Evolutionary conservation across 768 basidiomycete species (phyloP).

Genomic region (Imleria badia): DNA sequence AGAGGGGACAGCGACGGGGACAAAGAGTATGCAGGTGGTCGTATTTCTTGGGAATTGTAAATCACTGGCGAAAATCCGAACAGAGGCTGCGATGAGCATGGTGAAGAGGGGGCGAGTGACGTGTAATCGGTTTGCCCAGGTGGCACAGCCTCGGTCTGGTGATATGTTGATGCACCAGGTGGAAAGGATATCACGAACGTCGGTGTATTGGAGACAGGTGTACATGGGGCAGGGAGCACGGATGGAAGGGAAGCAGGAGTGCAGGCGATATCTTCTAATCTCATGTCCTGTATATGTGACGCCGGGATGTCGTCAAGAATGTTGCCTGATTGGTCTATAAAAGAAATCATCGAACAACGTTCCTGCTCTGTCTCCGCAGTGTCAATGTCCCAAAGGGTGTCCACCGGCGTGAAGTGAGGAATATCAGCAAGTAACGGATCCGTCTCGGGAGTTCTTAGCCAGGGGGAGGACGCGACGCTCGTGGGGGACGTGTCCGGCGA

Average conservation of each 20-base stretch:
- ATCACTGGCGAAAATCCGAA: neutral
- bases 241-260: neutral
- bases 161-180: neutral
- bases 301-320: conserved; percentile 16
- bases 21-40: neutral
- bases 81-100: neutral
- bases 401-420: neutral
- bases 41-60: neutral
- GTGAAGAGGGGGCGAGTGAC: neutral
- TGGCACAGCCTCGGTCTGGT: neutral
- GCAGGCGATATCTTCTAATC: conserved; percentile 26
- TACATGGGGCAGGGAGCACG: neutral
- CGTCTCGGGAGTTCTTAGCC: conserved; percentile 18
- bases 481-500: conserved; percentile 28
- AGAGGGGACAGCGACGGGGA: conserved; percentile 19
- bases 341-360: neutral
- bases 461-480: conserved; percentile 21
- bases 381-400: conserved; percentile 2
- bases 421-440: neutral
- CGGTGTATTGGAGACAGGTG: neutral
- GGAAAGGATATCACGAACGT: neutral
- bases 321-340: conserved; percentile 17
- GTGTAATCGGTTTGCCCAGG: neutral
- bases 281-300: conserved; percentile 1
- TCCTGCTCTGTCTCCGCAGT: neutral